Conservation (phyloP, 257 asterid species). For the Nicotiana paniculata region DNA sequence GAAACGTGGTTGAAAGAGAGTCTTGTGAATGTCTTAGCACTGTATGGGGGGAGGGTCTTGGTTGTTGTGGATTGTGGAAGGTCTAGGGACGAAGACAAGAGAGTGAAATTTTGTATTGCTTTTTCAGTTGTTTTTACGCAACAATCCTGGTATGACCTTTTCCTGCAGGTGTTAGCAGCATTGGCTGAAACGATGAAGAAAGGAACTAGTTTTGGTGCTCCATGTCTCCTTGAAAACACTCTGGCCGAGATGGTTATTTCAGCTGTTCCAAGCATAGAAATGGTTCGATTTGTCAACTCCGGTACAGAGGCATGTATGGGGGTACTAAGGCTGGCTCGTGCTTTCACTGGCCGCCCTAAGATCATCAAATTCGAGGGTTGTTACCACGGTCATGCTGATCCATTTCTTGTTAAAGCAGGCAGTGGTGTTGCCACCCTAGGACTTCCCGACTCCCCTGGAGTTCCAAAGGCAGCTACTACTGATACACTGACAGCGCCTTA, state of each 20-base stretch:
- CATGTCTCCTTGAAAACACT: slow-evolving; percentile 87
- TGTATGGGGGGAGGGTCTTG: background rate
- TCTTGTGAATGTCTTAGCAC: background rate
- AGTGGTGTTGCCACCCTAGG: slow-evolving; percentile 99
- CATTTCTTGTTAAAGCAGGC: slow-evolving; percentile 97
- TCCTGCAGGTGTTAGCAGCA: slow-evolving; percentile 72
- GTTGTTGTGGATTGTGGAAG: background rate
- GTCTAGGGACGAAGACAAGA: background rate
- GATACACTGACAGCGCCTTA: slow-evolving; percentile 79
- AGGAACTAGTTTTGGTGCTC: slow-evolving; percentile 99
- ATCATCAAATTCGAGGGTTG: slow-evolving; percentile 94
- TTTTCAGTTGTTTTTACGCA: background rate
- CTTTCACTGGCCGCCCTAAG: slow-evolving; percentile 78
- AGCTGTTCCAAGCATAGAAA: slow-evolving; percentile 94
- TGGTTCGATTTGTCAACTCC: slow-evolving; percentile 98
- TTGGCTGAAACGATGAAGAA: slow-evolving; percentile 93
- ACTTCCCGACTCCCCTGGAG: slow-evolving; percentile 98
- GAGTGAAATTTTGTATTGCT: background rate
- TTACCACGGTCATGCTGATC: slow-evolving; percentile 98
- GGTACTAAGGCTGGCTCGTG: slow-evolving; percentile 88
- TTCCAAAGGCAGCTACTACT: slow-evolving; percentile 74
- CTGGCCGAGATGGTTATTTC: slow-evolving; percentile 93
- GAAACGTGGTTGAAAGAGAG: background rate
- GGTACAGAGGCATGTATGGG: slow-evolving; percentile 99
- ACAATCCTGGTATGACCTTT: background rate